These are phyloP conservation scores for Eutypa lata DNA, from an alignment of 2,329 filamentous ascomycete species.

Conservation along the genomic window DNA sequence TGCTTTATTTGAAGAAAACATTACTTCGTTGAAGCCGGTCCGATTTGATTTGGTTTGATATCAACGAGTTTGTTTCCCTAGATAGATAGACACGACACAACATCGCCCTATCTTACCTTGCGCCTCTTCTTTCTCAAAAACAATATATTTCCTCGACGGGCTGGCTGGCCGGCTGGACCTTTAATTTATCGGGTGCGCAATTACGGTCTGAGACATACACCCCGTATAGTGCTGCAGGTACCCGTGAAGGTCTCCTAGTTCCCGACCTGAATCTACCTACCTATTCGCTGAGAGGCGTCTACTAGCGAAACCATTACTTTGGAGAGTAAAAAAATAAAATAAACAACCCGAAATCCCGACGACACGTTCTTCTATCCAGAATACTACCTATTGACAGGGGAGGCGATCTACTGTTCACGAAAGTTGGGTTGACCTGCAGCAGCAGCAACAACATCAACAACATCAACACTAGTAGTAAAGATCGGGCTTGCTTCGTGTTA, in stretches of 20 bases:
- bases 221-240: conserved; percentile 14
- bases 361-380: background rate
- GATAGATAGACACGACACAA: too few relatives aligned
- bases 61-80: too few relatives aligned
- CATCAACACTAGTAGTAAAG: background rate
- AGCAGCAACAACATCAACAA: too few relatives aligned
- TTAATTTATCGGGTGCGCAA: background rate
- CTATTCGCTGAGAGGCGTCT: conserved; percentile 18
- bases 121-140: too few relatives aligned
- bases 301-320: conserved; percentile 12
- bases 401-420: background rate
- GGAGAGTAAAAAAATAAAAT: background rate
- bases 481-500: background rate
- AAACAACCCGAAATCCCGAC: background rate
- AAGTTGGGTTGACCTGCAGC: background rate
- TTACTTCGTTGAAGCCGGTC: too few relatives aligned
- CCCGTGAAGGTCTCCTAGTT: conserved; percentile 6
- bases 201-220: conserved; percentile 12
- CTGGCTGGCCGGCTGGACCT: too few relatives aligned
- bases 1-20: background rate
- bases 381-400: background rate
- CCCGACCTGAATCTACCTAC: conserved; percentile 14
- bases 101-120: too few relatives aligned
- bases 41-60: too few relatives aligned
- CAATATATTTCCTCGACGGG: too few relatives aligned